These are phyloP conservation scores for Lecanoromycetidae sp. DNA, from an alignment of 2,329 filamentous ascomycete species.

Conservation along the genomic window DNA sequence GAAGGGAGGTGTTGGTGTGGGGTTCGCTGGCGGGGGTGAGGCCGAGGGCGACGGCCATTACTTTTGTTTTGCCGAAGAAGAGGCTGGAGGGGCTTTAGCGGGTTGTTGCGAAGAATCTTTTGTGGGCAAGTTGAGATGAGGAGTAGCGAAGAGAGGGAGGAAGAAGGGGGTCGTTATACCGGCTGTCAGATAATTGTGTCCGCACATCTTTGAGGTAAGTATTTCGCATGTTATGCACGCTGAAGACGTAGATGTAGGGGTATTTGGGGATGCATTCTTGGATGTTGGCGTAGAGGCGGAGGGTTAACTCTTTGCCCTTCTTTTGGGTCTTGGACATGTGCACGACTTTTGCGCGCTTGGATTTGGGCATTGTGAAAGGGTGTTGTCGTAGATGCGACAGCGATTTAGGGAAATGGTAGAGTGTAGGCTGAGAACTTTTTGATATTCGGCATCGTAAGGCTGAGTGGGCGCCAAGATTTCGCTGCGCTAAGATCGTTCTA, in stretches of 20 bases:
- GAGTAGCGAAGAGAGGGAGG: slow-evolving; percentile 7
- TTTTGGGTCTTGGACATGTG: slow-evolving; percentile 40
- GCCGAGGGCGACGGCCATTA: slow-evolving; percentile 93
- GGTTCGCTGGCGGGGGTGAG: slow-evolving; percentile 63
- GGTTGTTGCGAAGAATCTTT: not conserved
- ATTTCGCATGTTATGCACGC: slow-evolving; percentile 96
- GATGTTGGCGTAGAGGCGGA: slow-evolving; percentile 77
- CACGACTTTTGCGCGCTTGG: slow-evolving; percentile 54
- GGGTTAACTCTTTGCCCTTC: slow-evolving; percentile 74
- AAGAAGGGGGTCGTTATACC: slow-evolving; percentile 40
- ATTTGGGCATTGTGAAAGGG: slow-evolving; percentile 68
- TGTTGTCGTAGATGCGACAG: not conserved
- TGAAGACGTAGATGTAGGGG: slow-evolving; percentile 85
- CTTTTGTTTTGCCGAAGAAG: slow-evolving; percentile 99
- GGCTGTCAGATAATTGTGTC: slow-evolving; percentile 69
- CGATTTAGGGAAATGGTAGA: not conserved
- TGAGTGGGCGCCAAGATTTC: not conserved
- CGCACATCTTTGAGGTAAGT: slow-evolving; percentile 87
- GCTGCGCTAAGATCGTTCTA: not conserved
- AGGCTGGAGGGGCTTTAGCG: slow-evolving; percentile 43
- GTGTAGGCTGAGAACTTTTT: slow-evolving; percentile 1
- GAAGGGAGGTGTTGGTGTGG: slow-evolving; percentile 61
- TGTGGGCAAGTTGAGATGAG: not conserved
- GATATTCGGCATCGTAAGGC: slow-evolving; percentile 2
- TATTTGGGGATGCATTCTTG: slow-evolving; percentile 75